Evolutionary conservation across 345 rosid species (phyloP).

Genomic region (Linum lewisii): DNA sequence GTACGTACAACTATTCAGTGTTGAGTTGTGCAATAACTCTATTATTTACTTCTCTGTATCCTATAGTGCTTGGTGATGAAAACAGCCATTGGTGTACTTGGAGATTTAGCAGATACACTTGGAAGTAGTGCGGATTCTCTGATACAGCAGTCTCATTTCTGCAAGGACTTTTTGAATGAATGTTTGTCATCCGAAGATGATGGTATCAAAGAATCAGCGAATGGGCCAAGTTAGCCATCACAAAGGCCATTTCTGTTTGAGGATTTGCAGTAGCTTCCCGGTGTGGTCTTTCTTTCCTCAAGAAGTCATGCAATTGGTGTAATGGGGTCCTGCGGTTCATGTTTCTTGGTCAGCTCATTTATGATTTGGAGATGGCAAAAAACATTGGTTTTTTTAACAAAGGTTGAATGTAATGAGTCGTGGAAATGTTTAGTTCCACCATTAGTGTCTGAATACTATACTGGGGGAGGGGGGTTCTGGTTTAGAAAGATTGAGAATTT

Average conservation of each 20-base stretch:
- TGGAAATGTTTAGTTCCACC: too few species aligned
- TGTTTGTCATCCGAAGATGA: constrained; percentile 63
- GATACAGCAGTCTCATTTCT: constrained; percentile 32
- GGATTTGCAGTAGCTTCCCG: constrained; percentile 16
- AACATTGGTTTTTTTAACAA: constrained; percentile 14
- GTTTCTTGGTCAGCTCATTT: constrained; percentile 30
- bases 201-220: constrained; percentile 65
- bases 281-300: constrained; percentile 21
- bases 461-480: too few species aligned
- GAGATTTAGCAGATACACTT: neutral
- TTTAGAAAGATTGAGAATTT: too few species aligned
- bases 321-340: constrained; percentile 31
- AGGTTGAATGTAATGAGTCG: too few species aligned
- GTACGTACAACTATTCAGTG: neutral
- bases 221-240: constrained; percentile 74
- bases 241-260: constrained; percentile 64
- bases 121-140: constrained; percentile 1
- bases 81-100: constrained; percentile 23
- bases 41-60: neutral
- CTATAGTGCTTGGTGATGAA: constrained; percentile 41
- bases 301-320: constrained; percentile 33
- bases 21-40: neutral
- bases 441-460: too few species aligned
- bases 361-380: constrained; percentile 30
- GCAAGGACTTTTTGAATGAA: constrained; percentile 65